phyloP scores from a whole-genome alignment of 495 filamentous ascomycete genomes.

The Cetradonia linearis region DNA sequence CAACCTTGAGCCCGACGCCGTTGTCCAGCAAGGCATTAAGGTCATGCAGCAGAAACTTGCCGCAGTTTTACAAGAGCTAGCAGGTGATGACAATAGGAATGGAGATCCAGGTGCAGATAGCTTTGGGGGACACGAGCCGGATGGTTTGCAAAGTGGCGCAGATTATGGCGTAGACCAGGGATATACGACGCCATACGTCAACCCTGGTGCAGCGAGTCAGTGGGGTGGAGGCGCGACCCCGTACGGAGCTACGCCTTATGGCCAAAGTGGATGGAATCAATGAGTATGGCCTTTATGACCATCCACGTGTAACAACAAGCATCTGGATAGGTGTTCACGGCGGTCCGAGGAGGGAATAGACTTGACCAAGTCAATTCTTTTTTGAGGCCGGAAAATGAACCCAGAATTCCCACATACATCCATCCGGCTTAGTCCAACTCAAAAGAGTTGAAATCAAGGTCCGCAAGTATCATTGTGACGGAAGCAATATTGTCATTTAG shows the following conservation, averaged over 20 bases:
- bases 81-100: constrained; percentile 40
- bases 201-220: constrained; percentile 46
- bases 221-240: constrained; percentile 70
- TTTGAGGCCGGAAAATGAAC: neutral
- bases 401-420: neutral
- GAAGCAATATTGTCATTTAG: neutral
- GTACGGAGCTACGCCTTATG: constrained; percentile 51
- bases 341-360: neutral
- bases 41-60: constrained; percentile 85
- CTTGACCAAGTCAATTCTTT: constrained; percentile 3
- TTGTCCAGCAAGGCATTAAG: constrained; percentile 81
- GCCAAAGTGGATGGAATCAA: constrained; percentile 28
- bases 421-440: neutral
- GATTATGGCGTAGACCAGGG: constrained; percentile 50
- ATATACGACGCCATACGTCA: constrained; percentile 66
- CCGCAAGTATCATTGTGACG: neutral
- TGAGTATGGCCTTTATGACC: neutral
- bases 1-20: constrained; percentile 72
- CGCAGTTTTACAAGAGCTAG: constrained; percentile 64
- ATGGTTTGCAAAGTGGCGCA: constrained; percentile 46
- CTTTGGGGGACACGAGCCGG: constrained; percentile 46
- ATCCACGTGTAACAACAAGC: constrained; percentile 8
- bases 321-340: constrained; percentile 4
- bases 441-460: neutral
- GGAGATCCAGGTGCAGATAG: constrained; percentile 44